These are phyloP conservation scores for Xenosphaeropsis pyriputrescens DNA, from an alignment of 2,329 filamentous ascomycete species.

Conservation along the genomic window DNA sequence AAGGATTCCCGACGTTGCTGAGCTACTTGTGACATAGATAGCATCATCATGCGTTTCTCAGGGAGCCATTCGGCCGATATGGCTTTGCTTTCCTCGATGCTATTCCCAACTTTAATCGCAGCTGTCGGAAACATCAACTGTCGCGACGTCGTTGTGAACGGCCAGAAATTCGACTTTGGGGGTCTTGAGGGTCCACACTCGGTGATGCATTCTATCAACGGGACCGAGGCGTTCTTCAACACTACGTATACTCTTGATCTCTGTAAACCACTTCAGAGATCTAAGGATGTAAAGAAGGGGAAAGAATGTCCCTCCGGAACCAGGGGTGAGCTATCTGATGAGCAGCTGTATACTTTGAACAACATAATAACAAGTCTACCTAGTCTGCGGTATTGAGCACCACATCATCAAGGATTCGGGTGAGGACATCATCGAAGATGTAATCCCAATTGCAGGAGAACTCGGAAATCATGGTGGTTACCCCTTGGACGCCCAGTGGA, in stretches of 20 bases:
- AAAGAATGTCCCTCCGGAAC: constrained; percentile 56
- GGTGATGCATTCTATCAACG: constrained; percentile 40
- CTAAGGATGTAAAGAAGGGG: constrained; percentile 35
- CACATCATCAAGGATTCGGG: constrained; percentile 32
- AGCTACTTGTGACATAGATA: too few relatives aligned
- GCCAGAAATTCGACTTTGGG: constrained; percentile 47
- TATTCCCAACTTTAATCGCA: constrained; percentile 13
- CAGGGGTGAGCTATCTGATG: constrained; percentile 34
- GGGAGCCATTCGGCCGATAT: constrained; percentile 8
- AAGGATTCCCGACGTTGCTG: too few relatives aligned
- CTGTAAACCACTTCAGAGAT: constrained; percentile 51
- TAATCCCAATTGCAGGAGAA: constrained; percentile 63
- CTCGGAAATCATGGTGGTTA: constrained; percentile 42
- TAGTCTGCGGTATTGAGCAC: constrained; percentile 64
- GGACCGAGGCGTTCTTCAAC: constrained; percentile 40
- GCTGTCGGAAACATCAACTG: constrained; percentile 40
- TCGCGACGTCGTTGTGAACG: constrained; percentile 41
- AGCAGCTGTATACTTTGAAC: too few relatives aligned
- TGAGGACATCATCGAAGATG: constrained; percentile 32
- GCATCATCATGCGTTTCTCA: constrained; percentile 12
- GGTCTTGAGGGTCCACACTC: constrained; percentile 52
- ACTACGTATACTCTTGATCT: constrained; percentile 74
- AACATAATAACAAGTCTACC: not conserved
- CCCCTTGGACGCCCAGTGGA: constrained; percentile 48
- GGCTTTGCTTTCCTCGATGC: constrained; percentile 11